phyloP scores from a whole-genome alignment of 129 eudicot genomes.

The Artemisia argyi region DNA sequence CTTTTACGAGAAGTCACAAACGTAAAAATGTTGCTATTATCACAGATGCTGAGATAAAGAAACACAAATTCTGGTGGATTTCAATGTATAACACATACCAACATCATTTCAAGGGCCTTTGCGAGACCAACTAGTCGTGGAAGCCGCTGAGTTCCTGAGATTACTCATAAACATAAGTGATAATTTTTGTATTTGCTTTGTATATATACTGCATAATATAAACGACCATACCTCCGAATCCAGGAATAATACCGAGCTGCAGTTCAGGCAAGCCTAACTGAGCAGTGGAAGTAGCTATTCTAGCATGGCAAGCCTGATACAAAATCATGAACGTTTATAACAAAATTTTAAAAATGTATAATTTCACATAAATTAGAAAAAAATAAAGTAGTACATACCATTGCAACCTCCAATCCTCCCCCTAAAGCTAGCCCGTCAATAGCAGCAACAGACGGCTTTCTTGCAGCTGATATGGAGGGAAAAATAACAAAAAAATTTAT shows the following conservation, averaged over 20 bases:
- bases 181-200: not conserved
- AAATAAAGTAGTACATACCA: conserved; percentile 50
- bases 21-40: conserved; percentile 1
- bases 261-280: conserved; percentile 94
- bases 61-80: conserved; percentile 1
- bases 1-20: not conserved
- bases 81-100: conserved; percentile 49
- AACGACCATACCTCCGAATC: conserved; percentile 78
- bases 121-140: conserved; percentile 96
- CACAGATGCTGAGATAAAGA: not conserved
- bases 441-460: conserved; percentile 95
- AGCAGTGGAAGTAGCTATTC: conserved; percentile 78
- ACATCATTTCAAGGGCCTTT: conserved; percentile 94
- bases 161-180: conserved; percentile 12
- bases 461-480: conserved; percentile 56
- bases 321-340: not conserved
- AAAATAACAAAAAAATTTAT: not conserved
- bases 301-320: conserved; percentile 84
- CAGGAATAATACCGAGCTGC: conserved; percentile 96
- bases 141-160: conserved; percentile 93
- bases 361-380: not conserved
- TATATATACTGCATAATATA: not conserved
- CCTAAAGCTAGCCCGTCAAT: conserved; percentile 97
- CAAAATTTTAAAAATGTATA: not conserved
- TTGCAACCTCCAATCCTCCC: conserved; percentile 98